These are phyloP conservation scores for Phytophthora cactorum DNA, from an alignment of 352 stramenopile genomes.

Conservation along the genomic window DNA sequence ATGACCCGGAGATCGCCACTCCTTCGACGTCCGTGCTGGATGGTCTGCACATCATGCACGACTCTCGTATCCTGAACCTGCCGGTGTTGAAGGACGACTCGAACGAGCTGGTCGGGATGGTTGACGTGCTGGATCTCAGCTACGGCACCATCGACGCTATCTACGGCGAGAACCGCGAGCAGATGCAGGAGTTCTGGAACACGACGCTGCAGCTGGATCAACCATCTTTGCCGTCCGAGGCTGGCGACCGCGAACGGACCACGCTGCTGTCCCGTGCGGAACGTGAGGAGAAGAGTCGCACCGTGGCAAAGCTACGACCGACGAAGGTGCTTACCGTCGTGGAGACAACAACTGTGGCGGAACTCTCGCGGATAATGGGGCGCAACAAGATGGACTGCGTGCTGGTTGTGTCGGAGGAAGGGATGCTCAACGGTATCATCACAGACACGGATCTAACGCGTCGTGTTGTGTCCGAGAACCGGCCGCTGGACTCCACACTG, in stretches of 20 bases:
- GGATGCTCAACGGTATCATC: constrained; percentile 94
- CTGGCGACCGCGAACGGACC: constrained; percentile 53
- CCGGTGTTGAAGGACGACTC: constrained; percentile 72
- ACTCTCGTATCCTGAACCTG: constrained; percentile 84
- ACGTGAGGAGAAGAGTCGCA: constrained; percentile 78
- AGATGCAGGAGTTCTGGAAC: constrained; percentile 93
- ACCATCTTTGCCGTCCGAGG: constrained; percentile 43
- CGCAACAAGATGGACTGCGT: constrained; percentile 93
- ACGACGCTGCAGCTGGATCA: constrained; percentile 83
- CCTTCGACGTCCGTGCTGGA: constrained; percentile 80
- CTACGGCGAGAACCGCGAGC: constrained; percentile 86
- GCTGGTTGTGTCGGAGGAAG: constrained; percentile 91
- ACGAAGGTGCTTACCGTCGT: constrained; percentile 91
- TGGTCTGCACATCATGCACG: constrained; percentile 90
- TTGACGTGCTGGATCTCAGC: constrained; percentile 86
- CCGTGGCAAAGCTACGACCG: constrained; percentile 79
- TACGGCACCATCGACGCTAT: constrained; percentile 90
- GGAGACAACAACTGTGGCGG: constrained; percentile 81
- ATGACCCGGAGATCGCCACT: constrained; percentile 81
- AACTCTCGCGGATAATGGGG: constrained; percentile 89
- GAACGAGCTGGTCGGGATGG: constrained; percentile 77
- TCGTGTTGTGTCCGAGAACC: constrained; percentile 83
- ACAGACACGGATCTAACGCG: constrained; percentile 93
- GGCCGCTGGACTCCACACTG: constrained; percentile 66
- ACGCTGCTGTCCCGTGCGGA: constrained; percentile 64